Base-by-base conservation (phyloP, 2,329 filamentous ascomycete genomes). In the Tympanopsis confertula region DNA sequence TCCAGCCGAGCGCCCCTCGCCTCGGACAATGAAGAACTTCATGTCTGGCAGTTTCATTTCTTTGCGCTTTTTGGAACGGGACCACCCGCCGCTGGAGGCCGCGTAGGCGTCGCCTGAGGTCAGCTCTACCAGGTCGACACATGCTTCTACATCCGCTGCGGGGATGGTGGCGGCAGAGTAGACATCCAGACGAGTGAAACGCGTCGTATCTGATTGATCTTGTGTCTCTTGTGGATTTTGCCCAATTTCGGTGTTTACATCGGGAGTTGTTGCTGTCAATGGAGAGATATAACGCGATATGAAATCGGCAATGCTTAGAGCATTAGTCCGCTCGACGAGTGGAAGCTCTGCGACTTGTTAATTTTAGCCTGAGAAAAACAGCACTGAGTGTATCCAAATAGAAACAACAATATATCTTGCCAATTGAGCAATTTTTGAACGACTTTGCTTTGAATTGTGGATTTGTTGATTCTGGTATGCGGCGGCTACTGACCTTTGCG, bases 11-110 rank as follows among this genome's bases (percentile, higher is more conserved):
- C n/a, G 4, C 5, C 18, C 18, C 13, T 35, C 19, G n/a, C 42
- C 44, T 32, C 58, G 53, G 19, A 73, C 45, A 22, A 78, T 52
- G 4, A 79, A 48, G 47, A 74, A 80, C 33, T 67, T 62, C 72
- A 80, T 75, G 39, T 74, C 67, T 1, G 57, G 56, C 19, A 78
- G 55, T 26, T 53, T 53, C 74, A 80, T 78, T 55, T 80, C 75
- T 24, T 58, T 58, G 20, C 53, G 52, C 54, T 79, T 80, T 24
- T 63, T 61, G 2, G 49, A 46, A 0, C 62, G 57, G 4, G 69
- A 64, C 75, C 75, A 80, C 37, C 73, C 71, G 2, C 57, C 53
- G 19, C 56, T 59, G 4, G 71, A 75, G 3, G 52, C 49, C 14
- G 59, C 56, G 53, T 79, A 79, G 39, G 67, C 65, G 4, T 56